Evolutionary conservation across 2,329 filamentous ascomycete genomes (phyloP).

Genomic region (Onygenales sp.): DNA sequence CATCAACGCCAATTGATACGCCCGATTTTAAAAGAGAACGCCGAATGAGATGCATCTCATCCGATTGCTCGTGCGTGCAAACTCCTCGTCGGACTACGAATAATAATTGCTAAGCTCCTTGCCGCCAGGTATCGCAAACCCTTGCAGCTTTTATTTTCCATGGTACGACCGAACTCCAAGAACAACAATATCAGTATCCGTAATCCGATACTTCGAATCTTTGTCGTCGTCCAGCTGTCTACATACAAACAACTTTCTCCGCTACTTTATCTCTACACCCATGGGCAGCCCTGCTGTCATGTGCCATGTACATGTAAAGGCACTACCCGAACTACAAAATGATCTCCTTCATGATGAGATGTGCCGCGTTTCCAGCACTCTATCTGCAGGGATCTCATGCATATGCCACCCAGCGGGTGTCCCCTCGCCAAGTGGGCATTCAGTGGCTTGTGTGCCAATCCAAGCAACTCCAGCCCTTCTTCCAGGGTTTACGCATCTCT

Average conservation of each 20-base stretch:
- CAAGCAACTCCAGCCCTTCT: not conserved
- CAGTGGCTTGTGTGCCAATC: not conserved
- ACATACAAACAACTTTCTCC: no score
- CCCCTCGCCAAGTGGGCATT: not conserved
- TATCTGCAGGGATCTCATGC: not conserved
- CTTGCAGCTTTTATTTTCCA: no score
- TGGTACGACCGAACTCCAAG: no score
- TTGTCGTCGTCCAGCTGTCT: no score
- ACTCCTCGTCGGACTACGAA: no score
- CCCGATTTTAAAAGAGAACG: no score
- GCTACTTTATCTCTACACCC: not conserved
- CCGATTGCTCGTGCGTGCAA: no score
- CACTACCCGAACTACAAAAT: not conserved
- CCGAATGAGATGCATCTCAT: no score
- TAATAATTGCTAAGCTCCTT: no score
- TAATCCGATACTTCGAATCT: no score
- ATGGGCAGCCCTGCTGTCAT: not conserved
- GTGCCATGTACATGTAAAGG: not conserved
- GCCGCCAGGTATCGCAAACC: no score
- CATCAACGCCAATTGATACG: not conserved
- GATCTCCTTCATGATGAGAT: not conserved
- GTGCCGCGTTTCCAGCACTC: not conserved
- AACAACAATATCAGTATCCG: no score
- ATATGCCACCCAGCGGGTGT: slow-evolving; percentile 1
- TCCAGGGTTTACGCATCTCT: not conserved